Conservation (phyloP, 345 rosid species). For the Citrus sp. region DNA sequence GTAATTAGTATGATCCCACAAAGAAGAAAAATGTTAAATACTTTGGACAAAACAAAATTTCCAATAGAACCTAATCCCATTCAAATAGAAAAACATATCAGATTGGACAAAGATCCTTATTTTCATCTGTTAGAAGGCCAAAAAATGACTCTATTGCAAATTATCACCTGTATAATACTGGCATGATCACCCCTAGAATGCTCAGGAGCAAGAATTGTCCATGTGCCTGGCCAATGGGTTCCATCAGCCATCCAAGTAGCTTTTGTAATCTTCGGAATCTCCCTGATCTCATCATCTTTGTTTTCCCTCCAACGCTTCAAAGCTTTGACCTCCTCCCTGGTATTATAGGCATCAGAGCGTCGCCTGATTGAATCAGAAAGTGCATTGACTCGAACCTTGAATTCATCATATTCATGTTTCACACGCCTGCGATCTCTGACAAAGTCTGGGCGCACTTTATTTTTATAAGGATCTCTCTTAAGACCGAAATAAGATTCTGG, state of each 20-base stretch:
- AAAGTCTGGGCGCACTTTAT: slow-evolving; percentile 64
- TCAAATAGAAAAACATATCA: not conserved
- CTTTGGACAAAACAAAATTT: not conserved
- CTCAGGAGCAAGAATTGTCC: slow-evolving; percentile 55
- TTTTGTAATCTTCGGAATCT: slow-evolving; percentile 56
- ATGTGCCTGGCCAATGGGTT: slow-evolving; percentile 83
- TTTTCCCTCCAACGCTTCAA: slow-evolving; percentile 58
- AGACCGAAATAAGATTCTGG: slow-evolving; percentile 78
- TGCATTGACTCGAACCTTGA: slow-evolving; percentile 69
- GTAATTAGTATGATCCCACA: not conserved
- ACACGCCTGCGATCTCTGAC: slow-evolving; percentile 69
- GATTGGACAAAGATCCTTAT: not conserved
- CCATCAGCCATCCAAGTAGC: slow-evolving; percentile 92
- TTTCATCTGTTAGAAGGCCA: not conserved
- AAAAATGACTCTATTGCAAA: not conserved
- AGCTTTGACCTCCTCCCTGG: slow-evolving; percentile 65
- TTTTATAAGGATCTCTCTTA: slow-evolving; percentile 75
- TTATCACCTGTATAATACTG: slow-evolving; percentile 65
- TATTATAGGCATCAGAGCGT: slow-evolving; percentile 74
- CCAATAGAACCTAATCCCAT: not conserved
- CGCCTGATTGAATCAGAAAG: slow-evolving; percentile 65
- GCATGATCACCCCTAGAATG: slow-evolving; percentile 80
- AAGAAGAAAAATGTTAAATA: not conserved
- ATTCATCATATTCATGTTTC: slow-evolving; percentile 78
- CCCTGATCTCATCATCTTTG: slow-evolving; percentile 42